These are phyloP conservation scores for Trichoderma sp. DNA, from an alignment of 2,329 filamentous ascomycete genomes.

Conservation along the genomic window DNA sequence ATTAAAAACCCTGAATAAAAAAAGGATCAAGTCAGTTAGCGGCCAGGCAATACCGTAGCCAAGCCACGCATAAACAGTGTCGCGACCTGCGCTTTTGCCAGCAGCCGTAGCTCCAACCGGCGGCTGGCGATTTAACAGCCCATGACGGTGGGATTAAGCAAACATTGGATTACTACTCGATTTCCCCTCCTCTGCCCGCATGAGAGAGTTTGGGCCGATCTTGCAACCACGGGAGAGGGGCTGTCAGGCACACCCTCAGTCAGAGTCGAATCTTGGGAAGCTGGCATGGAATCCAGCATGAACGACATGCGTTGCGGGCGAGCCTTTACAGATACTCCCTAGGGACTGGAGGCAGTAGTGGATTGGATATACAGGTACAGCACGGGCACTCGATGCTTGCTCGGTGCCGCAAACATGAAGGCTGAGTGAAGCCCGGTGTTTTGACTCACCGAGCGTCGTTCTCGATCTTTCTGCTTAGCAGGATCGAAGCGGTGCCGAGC, in stretches of 20 bases:
- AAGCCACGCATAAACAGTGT: conserved; percentile 18
- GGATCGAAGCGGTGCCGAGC: conserved; percentile 22
- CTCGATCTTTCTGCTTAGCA: conserved; percentile 7
- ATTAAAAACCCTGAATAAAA: not conserved
- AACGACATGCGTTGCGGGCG: not conserved
- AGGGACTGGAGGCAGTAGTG: not conserved
- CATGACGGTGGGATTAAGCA: conserved; percentile 1
- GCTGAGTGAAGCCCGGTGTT: conserved; percentile 8
- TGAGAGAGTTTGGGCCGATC: conserved; percentile 21
- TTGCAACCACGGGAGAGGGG: conserved; percentile 18
- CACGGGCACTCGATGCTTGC: not conserved
- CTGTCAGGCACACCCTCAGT: conserved; percentile 16
- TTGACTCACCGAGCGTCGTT: conserved; percentile 16
- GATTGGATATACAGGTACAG: not conserved
- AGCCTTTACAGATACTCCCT: not conserved
- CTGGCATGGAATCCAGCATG: not conserved
- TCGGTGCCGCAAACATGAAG: not conserved
- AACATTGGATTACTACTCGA: conserved; percentile 6
- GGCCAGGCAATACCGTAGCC: conserved; percentile 1
- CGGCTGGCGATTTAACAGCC: conserved; percentile 4
- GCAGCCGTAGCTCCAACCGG: conserved; percentile 3
- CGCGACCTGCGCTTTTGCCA: conserved; percentile 20
- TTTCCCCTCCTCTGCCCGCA: conserved; percentile 4
- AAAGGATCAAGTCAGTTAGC: not conserved
- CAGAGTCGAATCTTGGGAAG: not conserved